Conservation (phyloP, 139 green algal genomes). For the Protoeuglena noctilucae region DNA sequence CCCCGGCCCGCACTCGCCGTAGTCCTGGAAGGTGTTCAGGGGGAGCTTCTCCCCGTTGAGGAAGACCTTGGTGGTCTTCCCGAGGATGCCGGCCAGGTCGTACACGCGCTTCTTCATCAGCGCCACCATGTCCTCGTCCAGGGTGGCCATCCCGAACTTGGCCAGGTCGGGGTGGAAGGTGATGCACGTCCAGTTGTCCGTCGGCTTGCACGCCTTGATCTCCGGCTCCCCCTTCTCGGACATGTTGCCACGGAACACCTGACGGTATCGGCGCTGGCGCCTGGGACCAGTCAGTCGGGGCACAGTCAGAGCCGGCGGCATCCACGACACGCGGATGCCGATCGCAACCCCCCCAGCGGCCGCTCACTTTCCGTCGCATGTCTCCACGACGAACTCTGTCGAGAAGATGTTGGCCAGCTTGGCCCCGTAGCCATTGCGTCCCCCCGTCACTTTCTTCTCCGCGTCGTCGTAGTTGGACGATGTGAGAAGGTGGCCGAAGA, state of each 20-base stretch:
- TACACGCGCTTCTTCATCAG: constrained; percentile 93
- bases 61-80: constrained; percentile 79
- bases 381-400: constrained; percentile 90
- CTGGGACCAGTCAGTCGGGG: too few species aligned
- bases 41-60: constrained; percentile 65
- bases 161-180: constrained; percentile 89
- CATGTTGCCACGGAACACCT: constrained; percentile 46
- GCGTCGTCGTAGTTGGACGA: constrained; percentile 96
- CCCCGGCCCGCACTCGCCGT: too few species aligned
- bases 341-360: too few species aligned
- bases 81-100: constrained; percentile 86
- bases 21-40: constrained; percentile 84
- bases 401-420: constrained; percentile 99
- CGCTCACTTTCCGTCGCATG: constrained; percentile 71
- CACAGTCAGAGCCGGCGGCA: too few species aligned
- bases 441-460: constrained; percentile 85
- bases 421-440: constrained; percentile 93
- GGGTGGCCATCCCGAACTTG: constrained; percentile 84
- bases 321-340: not conserved
- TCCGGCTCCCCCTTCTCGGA: constrained; percentile 38
- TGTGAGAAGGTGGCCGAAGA: constrained; percentile 97
- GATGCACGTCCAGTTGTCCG: constrained; percentile 94
- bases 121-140: constrained; percentile 63
- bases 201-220: constrained; percentile 68
- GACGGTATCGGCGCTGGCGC: not conserved